A percentile compares a stretch with the other conserved stretches of the same genome.
phyloP scores from a whole-genome alignment of 2,329 filamentous ascomycete species.

The Xylaria hypoxylon region DNA sequence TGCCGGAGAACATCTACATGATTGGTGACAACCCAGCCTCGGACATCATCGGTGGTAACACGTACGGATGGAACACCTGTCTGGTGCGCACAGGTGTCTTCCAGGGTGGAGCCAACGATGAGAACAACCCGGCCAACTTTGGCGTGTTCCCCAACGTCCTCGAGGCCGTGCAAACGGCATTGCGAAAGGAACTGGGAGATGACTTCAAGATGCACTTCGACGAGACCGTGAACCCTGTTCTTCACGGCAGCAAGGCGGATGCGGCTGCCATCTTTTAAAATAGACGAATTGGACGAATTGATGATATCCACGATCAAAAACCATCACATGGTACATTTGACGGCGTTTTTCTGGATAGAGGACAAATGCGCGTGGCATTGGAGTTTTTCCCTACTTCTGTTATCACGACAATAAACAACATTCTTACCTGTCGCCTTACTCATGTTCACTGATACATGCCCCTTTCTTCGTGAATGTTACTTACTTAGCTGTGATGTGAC shows the following conservation, averaged over 20 bases:
- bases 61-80: constrained; percentile 86
- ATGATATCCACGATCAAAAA: constrained; percentile 36
- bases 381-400: constrained; percentile 9
- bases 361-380: constrained; percentile 8
- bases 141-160: constrained; percentile 80
- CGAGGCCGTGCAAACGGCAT: constrained; percentile 75
- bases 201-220: constrained; percentile 81
- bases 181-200: constrained; percentile 76
- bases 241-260: constrained; percentile 60
- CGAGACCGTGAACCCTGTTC: constrained; percentile 76
- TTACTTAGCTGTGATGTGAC: not conserved
- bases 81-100: constrained; percentile 82
- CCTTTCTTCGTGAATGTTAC: not conserved
- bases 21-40: constrained; percentile 80
- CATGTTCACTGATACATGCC: not conserved
- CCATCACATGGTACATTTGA: constrained; percentile 1
- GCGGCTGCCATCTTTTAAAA: constrained; percentile 58
- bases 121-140: constrained; percentile 81
- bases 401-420: constrained; percentile 13
- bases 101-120: constrained; percentile 80
- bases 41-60: constrained; percentile 81
- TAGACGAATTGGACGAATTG: constrained; percentile 34
- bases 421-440: not conserved
- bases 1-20: constrained; percentile 80
- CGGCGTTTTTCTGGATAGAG: constrained; percentile 29